A percentile compares a stretch with the other conserved stretches of the same genome.
phyloP scores from a whole-genome alignment of 1,284 basidiomycete species.

The Polyporus tsugae region DNA sequence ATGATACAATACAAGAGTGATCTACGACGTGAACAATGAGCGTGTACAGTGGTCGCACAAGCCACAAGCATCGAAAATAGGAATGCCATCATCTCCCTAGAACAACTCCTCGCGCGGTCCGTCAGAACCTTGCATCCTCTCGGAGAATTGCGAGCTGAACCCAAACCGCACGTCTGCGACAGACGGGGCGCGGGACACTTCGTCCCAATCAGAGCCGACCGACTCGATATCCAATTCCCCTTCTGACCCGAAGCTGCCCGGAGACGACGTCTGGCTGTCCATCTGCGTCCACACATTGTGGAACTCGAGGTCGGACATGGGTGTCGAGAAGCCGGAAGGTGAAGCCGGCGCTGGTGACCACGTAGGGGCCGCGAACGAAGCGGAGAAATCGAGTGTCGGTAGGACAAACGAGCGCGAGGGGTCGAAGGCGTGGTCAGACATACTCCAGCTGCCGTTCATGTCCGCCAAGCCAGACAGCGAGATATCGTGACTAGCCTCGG shows the following conservation, averaged over 20 bases:
- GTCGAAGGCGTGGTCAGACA: conserved; percentile 44
- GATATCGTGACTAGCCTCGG: conserved; percentile 31
- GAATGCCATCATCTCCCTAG: conserved; percentile 16
- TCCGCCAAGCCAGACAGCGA: conserved; percentile 22
- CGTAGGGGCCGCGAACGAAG: conserved; percentile 40
- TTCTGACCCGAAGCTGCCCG: conserved; percentile 20
- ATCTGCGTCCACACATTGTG: conserved; percentile 41
- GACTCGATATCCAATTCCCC: conserved; percentile 24
- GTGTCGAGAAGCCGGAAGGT: conserved; percentile 17
- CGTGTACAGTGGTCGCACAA: conserved; percentile 6
- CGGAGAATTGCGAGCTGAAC: conserved; percentile 48
- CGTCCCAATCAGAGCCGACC: conserved; percentile 27
- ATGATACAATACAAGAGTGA: not conserved
- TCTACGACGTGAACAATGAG: conserved; percentile 7
- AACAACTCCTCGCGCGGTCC: conserved; percentile 38
- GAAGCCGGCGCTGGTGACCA: conserved; percentile 30
- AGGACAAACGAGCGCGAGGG: conserved; percentile 67
- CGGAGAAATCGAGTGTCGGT: conserved; percentile 75
- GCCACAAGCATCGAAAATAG: conserved; percentile 6
- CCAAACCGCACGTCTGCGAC: conserved; percentile 31
- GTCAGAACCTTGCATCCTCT: conserved; percentile 34
- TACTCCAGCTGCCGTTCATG: not conserved
- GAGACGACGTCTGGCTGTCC: conserved; percentile 21
- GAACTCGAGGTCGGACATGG: conserved; percentile 37
- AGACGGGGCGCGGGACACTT: conserved; percentile 21